A percentile compares a stretch with the other conserved stretches of the same genome.
Evolutionary conservation across 106 monocot genomes (phyloP).

Genomic region (Allium fistulosum): DNA sequence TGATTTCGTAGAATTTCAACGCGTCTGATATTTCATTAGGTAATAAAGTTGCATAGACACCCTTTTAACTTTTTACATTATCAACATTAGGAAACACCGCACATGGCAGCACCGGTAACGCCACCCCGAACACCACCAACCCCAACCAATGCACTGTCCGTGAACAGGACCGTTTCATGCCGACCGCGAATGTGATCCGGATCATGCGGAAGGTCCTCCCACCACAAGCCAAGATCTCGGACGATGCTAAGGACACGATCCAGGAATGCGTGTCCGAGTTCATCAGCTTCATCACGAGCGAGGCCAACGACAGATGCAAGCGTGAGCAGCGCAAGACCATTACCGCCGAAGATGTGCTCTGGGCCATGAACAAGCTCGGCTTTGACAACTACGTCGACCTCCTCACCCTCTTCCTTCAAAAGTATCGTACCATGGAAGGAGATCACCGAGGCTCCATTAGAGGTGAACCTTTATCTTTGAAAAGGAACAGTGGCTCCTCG

Average conservation of each 20-base stretch:
- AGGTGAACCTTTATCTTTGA: background rate
- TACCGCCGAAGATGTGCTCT: slow-evolving; percentile 59
- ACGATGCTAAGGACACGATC: slow-evolving; percentile 68
- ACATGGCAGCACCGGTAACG: background rate
- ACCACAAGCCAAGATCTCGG: slow-evolving; percentile 55
- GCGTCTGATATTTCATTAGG: no score
- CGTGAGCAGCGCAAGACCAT: slow-evolving; percentile 64
- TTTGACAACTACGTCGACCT: slow-evolving; percentile 63
- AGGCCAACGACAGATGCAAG: slow-evolving; percentile 64
- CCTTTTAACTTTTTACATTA: background rate
- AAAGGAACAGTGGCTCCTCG: no score
- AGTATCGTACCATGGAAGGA: slow-evolving; percentile 56
- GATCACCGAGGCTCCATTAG: slow-evolving; percentile 14
- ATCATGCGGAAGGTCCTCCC: slow-evolving; percentile 65
- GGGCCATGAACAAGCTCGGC: slow-evolving; percentile 65
- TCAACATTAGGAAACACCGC: background rate
- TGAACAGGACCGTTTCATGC: slow-evolving; percentile 68
- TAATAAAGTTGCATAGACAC: no score
- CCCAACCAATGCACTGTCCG: slow-evolving; percentile 10
- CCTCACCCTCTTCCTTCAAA: slow-evolving; percentile 51
- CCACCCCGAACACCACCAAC: background rate
- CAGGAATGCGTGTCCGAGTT: slow-evolving; percentile 77
- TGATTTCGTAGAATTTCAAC: no score
- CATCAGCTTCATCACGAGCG: slow-evolving; percentile 68
- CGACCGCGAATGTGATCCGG: slow-evolving; percentile 64